Evolutionary conservation across 129 eudicot genomes (phyloP), one percentile per base, ranked within the genome.

Genomic region (Flaveria brownii): DNA sequence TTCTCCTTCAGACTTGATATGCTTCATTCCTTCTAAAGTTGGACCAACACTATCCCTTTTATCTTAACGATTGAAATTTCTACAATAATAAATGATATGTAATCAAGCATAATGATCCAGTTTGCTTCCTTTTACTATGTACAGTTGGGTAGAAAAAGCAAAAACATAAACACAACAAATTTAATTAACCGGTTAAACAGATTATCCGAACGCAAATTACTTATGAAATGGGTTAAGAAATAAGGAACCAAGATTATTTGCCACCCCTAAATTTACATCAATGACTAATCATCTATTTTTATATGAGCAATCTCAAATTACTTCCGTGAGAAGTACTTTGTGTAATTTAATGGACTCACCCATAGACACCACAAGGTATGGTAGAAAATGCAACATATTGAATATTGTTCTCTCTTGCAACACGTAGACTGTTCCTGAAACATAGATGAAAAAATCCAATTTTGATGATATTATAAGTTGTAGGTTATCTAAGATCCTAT

Each of bases 361-460:
- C 86, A 71, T 18, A 87, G 36, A 89, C 84, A 18, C 99, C 96
- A 78, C 97, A 91, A 1, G 96, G 89, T 83, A 94, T 86, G 82
- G 97, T 94, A 70, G 97, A 83, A 86, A 94, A 94, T 64, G 99
- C 96, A 69, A 94, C 71, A 77, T 89, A 94, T n/a, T 89, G 85
- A 71, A 94, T 89, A 83, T 89, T 86, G 71, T 85, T 82, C 68
- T 91, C 99, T 78, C 84, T 82, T 64, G 97, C 99, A 50, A 89
- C 90, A 59, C 78, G 80, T 72, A 94, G 73, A 80, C 96, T 82
- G 75, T 91, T 94, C 55, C 96, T 93, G 97, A 28, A 87, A 77
- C 60, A 78, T 25, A 82, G 56, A 20, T 26, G 28, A 49, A 65
- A 52, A 46, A 70, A 14, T 76, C 26, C 2, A 2, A 72, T 42